Base-by-base conservation (phyloP, 2,329 filamentous ascomycete genomes). In the Colletotrichum sp. region DNA sequence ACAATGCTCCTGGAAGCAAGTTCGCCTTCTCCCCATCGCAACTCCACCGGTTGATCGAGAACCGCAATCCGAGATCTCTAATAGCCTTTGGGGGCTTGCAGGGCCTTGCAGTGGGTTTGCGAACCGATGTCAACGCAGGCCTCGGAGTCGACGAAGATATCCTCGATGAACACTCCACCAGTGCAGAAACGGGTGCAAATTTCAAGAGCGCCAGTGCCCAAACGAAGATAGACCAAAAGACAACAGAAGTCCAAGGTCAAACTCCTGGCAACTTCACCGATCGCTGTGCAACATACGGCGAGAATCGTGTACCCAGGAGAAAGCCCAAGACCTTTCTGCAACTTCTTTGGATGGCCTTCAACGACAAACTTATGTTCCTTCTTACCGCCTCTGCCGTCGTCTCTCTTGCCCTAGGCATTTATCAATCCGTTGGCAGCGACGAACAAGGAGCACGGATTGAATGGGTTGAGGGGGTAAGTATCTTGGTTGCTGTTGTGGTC, bases 291-390 rank as follows among this genome's bases (percentile, higher is more conserved):
- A n/a, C 43, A 6, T n/a, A 48, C 6, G 43, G 43, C 43, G 43
- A 48, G 43, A 48, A 48, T 21, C 43, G 43, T 48, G n/a, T 48
- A 7, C 9, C n/a, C 43, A 48, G 43, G n/a, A 21, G 43, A 12
- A 48, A 21, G 43, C 43, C 43, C 43, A 48, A 48, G 6, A 48
- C 43, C 0, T 48, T 48, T 21, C n/a, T 48, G n/a, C 43, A 48
- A 48, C 43, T 48, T 48, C 43, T 48, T 48, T 28, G 55, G 55
- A 26, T 26, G 21, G 21, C 90, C 2, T 92, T 92, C 80, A 91
- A 92, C 78, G 91, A 92, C 79, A 91, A 90, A 69, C 90, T 92
- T 16, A 86, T 92, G 52, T 90, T 92, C 30, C 82, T 92, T 6
- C 83, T 92, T 67, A 92, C 89, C 2, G 87, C 89, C 24, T 90